Conservation (phyloP, 139 green algal genomes). For the Chlorella vulgaris region DNA sequence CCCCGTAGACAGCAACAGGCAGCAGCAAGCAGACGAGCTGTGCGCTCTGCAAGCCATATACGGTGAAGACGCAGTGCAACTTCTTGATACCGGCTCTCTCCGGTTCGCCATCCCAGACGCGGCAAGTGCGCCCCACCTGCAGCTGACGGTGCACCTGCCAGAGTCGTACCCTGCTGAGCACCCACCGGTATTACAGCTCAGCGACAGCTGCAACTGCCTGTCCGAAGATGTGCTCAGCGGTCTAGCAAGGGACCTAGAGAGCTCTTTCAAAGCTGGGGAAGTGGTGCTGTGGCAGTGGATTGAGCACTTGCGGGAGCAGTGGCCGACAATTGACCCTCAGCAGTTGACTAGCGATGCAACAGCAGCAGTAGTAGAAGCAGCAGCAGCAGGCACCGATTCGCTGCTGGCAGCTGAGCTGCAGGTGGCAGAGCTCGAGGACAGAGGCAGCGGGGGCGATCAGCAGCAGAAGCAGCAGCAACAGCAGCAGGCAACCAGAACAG, state of each 20-base stretch:
- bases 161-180: constrained; percentile 59
- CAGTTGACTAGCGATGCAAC: constrained; percentile 3
- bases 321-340: constrained; percentile 16
- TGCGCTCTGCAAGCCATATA: constrained; percentile 70
- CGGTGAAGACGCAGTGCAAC: constrained; percentile 46
- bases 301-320: constrained; percentile 63
- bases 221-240: constrained; percentile 31
- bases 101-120: constrained; percentile 2
- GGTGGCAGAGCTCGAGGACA: constrained; percentile 1
- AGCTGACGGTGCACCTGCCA: constrained; percentile 55
- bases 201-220: constrained; percentile 38
- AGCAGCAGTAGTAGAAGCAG: not conserved
- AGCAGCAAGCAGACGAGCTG: constrained; percentile 65
- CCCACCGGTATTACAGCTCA: constrained; percentile 58
- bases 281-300: constrained; percentile 66
- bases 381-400: not conserved
- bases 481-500: not conserved
- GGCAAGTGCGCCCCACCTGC: not conserved
- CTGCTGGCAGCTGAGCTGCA: not conserved
- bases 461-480: not conserved
- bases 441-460: not conserved
- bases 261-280: constrained; percentile 47
- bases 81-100: constrained; percentile 13
- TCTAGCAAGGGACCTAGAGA: constrained; percentile 49
- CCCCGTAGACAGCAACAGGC: no score